Evolutionary conservation across 306 rosid species (phyloP), one percentile per base, ranked within the genome.

Genomic region (Datisca glomerata): DNA sequence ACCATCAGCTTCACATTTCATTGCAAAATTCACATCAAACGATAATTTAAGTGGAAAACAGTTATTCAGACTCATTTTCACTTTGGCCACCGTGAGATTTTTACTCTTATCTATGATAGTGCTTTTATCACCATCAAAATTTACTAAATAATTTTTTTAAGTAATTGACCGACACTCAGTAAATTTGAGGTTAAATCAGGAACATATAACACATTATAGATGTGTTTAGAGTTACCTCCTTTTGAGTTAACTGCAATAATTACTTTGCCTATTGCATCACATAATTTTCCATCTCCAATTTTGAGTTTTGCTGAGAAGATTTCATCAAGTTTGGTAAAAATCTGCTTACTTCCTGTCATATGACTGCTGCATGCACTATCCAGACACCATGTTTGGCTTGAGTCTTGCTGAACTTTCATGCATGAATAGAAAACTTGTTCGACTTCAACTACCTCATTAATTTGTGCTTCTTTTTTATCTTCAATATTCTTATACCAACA

Each of bases 101-200:
- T 14, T 45, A 11, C n/a, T 42, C 21, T 45, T 24, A 9, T 24
- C 1, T n/a, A 15, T 0, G 14, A 51, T 51, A 0, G 1, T 20
- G 6, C 57, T 37, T 16, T 18, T 24, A 1, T 24, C 45, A 22
- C 42, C 14, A 8, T 41, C 50, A 54, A 41, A 54, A 18, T n/a
- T 7, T 13, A 54, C 9, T 20, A 10, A 54, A 21, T 33, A 42
- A 2, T 21, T 31, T 4, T 18, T 19, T 8, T 2, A 18, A 43
- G n/a, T 4, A 54, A 43, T 3, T 42, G 50, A 3, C 21, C 37
- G 2, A 23, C 37, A 37, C 46, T 38, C 5, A 51, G 17, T 5
- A 49, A 8, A 18, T 39, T 38, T 24, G 37, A 22, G 1, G 49
- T 22, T 2, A 29, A 12, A 10, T 13, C 18, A 28, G 32, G 41